Conservation (phyloP, 2,329 filamentous ascomycete species). For the Ascochyta fabae region DNA sequence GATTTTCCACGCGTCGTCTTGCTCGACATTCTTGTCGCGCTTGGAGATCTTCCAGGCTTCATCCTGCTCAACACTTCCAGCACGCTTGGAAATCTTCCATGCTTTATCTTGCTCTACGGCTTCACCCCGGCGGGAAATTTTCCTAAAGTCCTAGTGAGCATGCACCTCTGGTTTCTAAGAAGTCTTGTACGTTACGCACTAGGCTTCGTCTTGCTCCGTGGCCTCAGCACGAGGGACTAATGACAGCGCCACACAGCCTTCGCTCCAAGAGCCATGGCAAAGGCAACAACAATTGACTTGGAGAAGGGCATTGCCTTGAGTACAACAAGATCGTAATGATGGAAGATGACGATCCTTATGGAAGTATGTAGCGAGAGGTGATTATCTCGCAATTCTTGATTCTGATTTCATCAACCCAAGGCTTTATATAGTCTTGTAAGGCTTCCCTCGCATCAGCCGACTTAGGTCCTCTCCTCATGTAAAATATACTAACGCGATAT, state of each 20-base stretch:
- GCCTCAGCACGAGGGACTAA: background rate
- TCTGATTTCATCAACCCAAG: background rate
- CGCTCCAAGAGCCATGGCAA: background rate
- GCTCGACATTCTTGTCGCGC: background rate
- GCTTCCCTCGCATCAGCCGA: background rate
- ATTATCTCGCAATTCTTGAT: background rate
- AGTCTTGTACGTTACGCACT: background rate
- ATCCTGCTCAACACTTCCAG: background rate
- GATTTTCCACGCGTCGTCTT: background rate
- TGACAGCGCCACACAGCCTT: background rate
- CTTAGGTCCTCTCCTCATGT: too few relatives aligned
- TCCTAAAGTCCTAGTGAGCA: background rate
- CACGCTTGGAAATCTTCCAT: background rate
- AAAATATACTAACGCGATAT: background rate
- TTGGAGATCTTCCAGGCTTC: background rate
- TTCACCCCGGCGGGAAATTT: background rate
- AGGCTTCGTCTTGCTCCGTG: constrained; percentile 1
- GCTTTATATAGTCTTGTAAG: background rate
- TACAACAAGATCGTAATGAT: too few relatives aligned
- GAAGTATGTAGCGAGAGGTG: background rate
- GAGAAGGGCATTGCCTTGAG: background rate
- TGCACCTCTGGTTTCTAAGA: background rate
- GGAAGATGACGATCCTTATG: background rate
- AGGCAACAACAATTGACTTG: background rate
- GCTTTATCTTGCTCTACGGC: background rate